Conservation (phyloP, 441 rosid species). For the Gossypium trilobum region DNA sequence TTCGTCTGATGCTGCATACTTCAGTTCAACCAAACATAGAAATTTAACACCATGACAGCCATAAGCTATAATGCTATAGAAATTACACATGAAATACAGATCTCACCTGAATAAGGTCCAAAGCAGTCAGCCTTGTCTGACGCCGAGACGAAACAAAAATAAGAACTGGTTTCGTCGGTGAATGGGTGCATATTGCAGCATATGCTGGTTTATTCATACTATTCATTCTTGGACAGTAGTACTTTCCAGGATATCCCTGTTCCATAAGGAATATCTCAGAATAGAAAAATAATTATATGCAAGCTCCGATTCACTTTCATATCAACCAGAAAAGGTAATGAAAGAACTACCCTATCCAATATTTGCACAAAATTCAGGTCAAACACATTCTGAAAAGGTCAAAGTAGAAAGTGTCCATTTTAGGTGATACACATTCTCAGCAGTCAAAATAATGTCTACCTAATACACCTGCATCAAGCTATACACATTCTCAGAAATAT, state of each 20-base stretch:
- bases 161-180: constrained; percentile 93
- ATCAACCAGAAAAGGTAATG: not conserved
- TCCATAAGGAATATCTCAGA: constrained; percentile 11
- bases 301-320: not conserved
- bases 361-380: not conserved
- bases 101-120: constrained; percentile 92
- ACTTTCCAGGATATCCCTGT: constrained; percentile 99
- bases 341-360: not conserved
- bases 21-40: constrained; percentile 23
- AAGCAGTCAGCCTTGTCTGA: constrained; percentile 94
- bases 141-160: constrained; percentile 98
- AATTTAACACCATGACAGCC: constrained; percentile 12
- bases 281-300: constrained; percentile 2
- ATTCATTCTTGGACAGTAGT: constrained; percentile 90
- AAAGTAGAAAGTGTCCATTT: not conserved
- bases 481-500: not conserved
- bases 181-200: constrained; percentile 97
- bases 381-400: not conserved
- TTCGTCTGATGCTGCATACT: constrained; percentile 95
- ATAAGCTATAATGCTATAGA: constrained; percentile 3
- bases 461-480: not conserved
- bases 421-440: not conserved
- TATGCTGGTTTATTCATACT: constrained; percentile 99
- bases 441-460: not conserved
- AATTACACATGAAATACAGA: constrained; percentile 16